phyloP scores from a whole-genome alignment of 257 asterid genomes.

The Knoxia roxburghii region DNA sequence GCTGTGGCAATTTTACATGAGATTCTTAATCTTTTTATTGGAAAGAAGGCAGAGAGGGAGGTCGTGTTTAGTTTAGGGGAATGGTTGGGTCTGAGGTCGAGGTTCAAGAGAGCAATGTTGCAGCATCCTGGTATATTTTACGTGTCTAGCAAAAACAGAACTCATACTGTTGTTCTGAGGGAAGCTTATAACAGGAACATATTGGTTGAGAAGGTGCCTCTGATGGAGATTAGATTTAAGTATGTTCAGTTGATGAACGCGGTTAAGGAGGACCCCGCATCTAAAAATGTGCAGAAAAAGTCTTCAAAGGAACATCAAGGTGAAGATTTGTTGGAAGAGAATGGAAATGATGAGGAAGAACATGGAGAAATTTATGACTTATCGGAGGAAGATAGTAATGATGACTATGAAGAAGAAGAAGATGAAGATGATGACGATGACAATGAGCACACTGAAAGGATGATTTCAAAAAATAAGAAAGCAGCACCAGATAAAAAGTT shows the following conservation, averaged over 20 bases:
- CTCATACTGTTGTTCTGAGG: slow-evolving; percentile 68
- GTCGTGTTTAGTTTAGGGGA: slow-evolving; percentile 64
- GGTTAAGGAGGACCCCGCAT: slow-evolving; percentile 37
- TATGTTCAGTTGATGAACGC: slow-evolving; percentile 59
- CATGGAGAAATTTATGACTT: slow-evolving; percentile 29
- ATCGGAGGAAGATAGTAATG: slow-evolving; percentile 23
- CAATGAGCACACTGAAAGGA: slow-evolving; percentile 5
- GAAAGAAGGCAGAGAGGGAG: slow-evolving; percentile 78
- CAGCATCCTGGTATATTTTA: slow-evolving; percentile 92
- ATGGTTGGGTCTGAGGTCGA: slow-evolving; percentile 71
- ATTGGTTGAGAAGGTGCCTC: slow-evolving; percentile 50
- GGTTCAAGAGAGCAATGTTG: slow-evolving; percentile 67
- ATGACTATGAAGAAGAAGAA: slow-evolving; percentile 25
- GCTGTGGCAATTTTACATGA: slow-evolving; percentile 71
- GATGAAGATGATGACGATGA: slow-evolving; percentile 24
- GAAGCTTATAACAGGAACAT: slow-evolving; percentile 74
- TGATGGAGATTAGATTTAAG: slow-evolving; percentile 60
- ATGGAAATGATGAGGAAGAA: slow-evolving; percentile 31
- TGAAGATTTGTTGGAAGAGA: slow-evolving; percentile 29
- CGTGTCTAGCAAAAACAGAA: slow-evolving; percentile 61
- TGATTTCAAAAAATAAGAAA: slow-evolving; percentile 15
- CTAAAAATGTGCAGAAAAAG: slow-evolving; percentile 27
- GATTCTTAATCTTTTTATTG: slow-evolving; percentile 68
- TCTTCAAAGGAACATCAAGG: slow-evolving; percentile 27
- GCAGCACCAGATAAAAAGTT: slow-evolving; percentile 10